Base-by-base conservation (phyloP, 2,329 filamentous ascomycete genomes). In the Colletotrichum cuscutae region DNA sequence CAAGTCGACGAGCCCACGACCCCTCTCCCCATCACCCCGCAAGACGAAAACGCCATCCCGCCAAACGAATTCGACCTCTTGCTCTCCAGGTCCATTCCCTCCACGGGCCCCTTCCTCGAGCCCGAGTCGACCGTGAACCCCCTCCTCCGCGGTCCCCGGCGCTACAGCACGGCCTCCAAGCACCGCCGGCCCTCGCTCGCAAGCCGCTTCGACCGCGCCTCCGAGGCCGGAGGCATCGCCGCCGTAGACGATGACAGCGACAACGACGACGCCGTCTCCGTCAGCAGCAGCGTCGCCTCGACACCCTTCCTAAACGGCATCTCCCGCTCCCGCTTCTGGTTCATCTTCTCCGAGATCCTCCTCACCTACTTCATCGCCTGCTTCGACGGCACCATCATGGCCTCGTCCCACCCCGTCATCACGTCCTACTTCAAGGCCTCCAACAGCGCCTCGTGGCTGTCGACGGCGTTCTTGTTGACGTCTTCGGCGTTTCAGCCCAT, bases 341-440 rank as follows among this genome's bases (percentile, higher is more conserved):
- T 90, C 73, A 89, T 93, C 68, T 93, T 93, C 78, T 76, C 82
- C 6, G 88, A 88, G 63, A 85, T 93, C 59, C 81, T 92, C 73
- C 78, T 87, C n/a, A 85, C 86, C 5, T 89, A 89, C 77, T 89
- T 92, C 74, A 84, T 91, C 19, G 83, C 85, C 42, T 90, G 86
- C 79, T 95, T 96, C 78, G 94, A 96, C 83, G 88, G 89, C 12
- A 96, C 93, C 4, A 89, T 96, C 76, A 95, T 96, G 93, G 93
- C 93, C 5, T 94, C 93, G 2, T 92, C 89, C 54, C 94, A 97
- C 80, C 93, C 94, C 0, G 92, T 94, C 70, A 95, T 96, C 74
- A 95, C 93, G 0, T 95, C 93, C 0, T 91, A 95, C 80, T 96
- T 96, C 81, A 85, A 91, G 73, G 89, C 92, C 61, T 93, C 93